A percentile compares a stretch with the other conserved stretches of the same genome.
Conservation (phyloP, 495 filamentous ascomycete species). For the Mytilinidion resinicola region DNA sequence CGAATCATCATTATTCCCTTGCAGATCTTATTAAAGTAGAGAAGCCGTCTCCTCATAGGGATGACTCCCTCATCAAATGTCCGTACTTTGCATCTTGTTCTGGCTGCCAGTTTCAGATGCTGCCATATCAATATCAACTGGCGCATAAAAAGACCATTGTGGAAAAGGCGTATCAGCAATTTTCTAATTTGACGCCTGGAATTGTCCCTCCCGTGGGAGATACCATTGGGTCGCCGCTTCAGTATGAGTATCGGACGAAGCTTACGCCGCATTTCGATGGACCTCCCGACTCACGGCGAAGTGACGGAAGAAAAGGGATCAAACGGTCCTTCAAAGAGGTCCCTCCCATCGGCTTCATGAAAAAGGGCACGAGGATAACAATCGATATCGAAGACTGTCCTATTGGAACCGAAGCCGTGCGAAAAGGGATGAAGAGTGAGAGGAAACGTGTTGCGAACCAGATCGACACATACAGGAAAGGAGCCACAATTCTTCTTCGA, state of each 20-base stretch:
- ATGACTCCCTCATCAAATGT: conserved; percentile 72
- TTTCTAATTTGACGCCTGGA: conserved; percentile 71
- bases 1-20: conserved; percentile 55
- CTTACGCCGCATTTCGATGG: conserved; percentile 91
- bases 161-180: conserved; percentile 87
- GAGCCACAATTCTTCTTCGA: conserved; percentile 82
- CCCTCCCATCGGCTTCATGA: conserved; percentile 86
- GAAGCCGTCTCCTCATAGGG: conserved; percentile 63
- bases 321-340: conserved; percentile 44
- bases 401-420: conserved; percentile 80
- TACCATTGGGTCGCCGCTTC: conserved; percentile 81
- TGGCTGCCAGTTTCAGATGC: conserved; percentile 96
- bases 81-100: conserved; percentile 81
- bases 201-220: conserved; percentile 69
- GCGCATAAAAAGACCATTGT: conserved; percentile 77
- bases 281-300: conserved; percentile 46
- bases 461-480: conserved; percentile 63
- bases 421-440: conserved; percentile 67
- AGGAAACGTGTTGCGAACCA: conserved; percentile 63
- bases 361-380: conserved; percentile 62
- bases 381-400: conserved; percentile 97
- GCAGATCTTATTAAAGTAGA: conserved; percentile 77
- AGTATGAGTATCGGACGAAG: conserved; percentile 94
- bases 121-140: conserved; percentile 81
- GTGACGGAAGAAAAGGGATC: conserved; percentile 39